Conservation (phyloP, 129 eudicot species). For the Daucus carota region DNA sequence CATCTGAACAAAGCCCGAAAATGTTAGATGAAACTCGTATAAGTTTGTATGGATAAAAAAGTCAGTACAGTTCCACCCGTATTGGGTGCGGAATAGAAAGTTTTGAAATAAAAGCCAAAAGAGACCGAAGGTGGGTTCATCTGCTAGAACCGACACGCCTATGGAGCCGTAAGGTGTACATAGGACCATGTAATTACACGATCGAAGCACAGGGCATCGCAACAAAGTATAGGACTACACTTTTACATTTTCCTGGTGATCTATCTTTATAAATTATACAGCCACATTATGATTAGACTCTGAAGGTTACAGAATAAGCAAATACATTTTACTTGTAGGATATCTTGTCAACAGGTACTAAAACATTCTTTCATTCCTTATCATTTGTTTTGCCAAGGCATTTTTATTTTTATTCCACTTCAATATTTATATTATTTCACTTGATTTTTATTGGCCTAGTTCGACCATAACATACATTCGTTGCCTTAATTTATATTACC, state of each 20-base stretch:
- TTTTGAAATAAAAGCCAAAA: slow-evolving; percentile 43
- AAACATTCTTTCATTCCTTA: not conserved
- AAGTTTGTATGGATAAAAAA: slow-evolving; percentile 18
- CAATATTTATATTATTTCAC: no score
- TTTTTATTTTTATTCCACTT: no score
- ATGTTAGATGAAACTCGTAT: slow-evolving; percentile 26
- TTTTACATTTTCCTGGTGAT: slow-evolving; percentile 24
- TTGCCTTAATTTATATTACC: no score
- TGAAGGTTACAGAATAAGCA: slow-evolving; percentile 43
- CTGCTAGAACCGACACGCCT: slow-evolving; percentile 23
- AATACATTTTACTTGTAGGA: slow-evolving; percentile 11
- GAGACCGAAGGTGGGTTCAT: not conserved
- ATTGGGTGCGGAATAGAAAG: slow-evolving; percentile 23
- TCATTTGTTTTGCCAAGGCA: no score
- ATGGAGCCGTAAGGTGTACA: slow-evolving; percentile 58
- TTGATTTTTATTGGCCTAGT: no score
- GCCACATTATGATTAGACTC: slow-evolving; percentile 23
- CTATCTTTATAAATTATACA: slow-evolving; percentile 32
- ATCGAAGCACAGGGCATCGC: slow-evolving; percentile 25
- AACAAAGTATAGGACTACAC: slow-evolving; percentile 32
- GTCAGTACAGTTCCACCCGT: slow-evolving; percentile 9
- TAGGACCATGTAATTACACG: slow-evolving; percentile 64
- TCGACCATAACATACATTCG: no score
- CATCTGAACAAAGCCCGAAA: not conserved
- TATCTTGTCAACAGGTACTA: not conserved